Evolutionary conservation across 495 filamentous ascomycete genomes (phyloP).

Genomic region (Trichoderma reesei): DNA sequence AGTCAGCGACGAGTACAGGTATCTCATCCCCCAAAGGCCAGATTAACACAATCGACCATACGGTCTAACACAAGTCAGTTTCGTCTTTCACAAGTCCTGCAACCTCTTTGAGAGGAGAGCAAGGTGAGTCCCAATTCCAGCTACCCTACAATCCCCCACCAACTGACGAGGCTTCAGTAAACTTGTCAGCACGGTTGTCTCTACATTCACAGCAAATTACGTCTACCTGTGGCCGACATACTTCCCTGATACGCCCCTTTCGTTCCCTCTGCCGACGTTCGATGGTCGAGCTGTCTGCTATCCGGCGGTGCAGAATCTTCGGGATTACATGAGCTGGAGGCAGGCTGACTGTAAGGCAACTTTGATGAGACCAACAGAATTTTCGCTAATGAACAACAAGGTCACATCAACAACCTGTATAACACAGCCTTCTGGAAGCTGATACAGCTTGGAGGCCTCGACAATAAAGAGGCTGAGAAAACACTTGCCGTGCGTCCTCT

Average conservation of each 20-base stretch:
- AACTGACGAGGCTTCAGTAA: constrained; percentile 47
- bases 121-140: constrained; percentile 42
- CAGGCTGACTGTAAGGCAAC: constrained; percentile 77
- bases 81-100: constrained; percentile 75
- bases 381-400: constrained; percentile 28
- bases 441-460: constrained; percentile 66
- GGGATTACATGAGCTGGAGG: constrained; percentile 95
- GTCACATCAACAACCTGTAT: constrained; percentile 96
- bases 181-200: constrained; percentile 79
- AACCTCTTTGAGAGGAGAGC: constrained; percentile 77
- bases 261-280: constrained; percentile 74
- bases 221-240: constrained; percentile 67
- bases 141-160: background rate
- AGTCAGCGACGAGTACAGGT: constrained; percentile 90
- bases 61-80: constrained; percentile 39
- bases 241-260: constrained; percentile 59
- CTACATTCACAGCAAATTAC: constrained; percentile 90
- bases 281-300: constrained; percentile 88
- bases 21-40: background rate
- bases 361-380: background rate
- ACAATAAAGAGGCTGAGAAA: constrained; percentile 65
- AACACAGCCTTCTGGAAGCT: constrained; percentile 95
- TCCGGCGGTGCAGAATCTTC: constrained; percentile 63
- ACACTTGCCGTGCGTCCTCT: constrained; percentile 53
- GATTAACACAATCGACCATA: background rate